phyloP scores from a whole-genome alignment of 2,329 filamentous ascomycete genomes.

The Claviceps sp. region DNA sequence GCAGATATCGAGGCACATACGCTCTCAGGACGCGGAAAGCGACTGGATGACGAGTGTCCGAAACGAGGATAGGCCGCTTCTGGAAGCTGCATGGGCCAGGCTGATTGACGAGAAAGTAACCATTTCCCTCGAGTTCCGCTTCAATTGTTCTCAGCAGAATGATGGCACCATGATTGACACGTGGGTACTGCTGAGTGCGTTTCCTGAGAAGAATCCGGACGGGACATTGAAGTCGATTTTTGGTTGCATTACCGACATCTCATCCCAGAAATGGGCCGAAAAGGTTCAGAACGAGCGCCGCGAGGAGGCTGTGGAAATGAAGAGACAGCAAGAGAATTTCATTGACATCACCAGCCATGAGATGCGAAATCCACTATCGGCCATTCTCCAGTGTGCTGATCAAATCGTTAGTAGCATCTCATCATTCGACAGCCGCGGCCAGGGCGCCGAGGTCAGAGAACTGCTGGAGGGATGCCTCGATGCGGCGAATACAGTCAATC shows the following conservation, averaged over 20 bases:
- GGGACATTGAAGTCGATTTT: conserved; percentile 62
- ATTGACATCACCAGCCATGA: conserved; percentile 65
- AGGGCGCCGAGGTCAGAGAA: conserved; percentile 30
- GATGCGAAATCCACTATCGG: conserved; percentile 64
- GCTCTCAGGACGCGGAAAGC: conserved; percentile 42
- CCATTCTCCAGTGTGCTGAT: conserved; percentile 63
- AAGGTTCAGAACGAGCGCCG: conserved; percentile 64
- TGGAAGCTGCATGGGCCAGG: conserved; percentile 48
- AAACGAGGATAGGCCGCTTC: conserved; percentile 46
- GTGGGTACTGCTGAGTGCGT: conserved; percentile 67
- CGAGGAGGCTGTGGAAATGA: conserved; percentile 69
- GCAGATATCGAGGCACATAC: conserved; percentile 55
- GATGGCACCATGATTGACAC: conserved; percentile 51
- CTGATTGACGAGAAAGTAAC: conserved; percentile 48
- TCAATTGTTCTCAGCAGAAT: conserved; percentile 53
- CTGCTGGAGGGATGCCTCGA: conserved; percentile 48
- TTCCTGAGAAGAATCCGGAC: conserved; percentile 52
- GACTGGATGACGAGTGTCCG: conserved; percentile 62
- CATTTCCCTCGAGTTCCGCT: conserved; percentile 61
- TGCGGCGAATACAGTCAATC: conserved; percentile 66
- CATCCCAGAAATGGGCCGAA: conserved; percentile 73
- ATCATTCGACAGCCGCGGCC: conserved; percentile 23
- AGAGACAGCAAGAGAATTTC: conserved; percentile 58
- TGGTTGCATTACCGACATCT: conserved; percentile 74
- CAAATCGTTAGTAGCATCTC: conserved; percentile 46